phyloP scores from a whole-genome alignment of 805 yeast species.

The Candida maesae region DNA sequence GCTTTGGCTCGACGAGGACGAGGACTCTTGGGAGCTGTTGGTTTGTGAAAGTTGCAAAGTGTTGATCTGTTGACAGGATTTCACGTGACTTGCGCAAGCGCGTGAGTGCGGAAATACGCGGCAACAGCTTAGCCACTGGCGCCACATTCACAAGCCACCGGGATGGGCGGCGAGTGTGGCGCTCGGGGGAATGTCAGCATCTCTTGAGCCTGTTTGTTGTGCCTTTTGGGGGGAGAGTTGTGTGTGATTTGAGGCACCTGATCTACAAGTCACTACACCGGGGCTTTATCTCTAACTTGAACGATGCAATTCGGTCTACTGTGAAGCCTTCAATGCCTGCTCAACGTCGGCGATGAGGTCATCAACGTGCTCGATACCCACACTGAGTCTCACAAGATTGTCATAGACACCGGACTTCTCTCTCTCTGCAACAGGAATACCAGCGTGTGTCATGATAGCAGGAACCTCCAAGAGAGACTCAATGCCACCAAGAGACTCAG shows the following conservation, averaged over 20 bases:
- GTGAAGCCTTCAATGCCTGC: conserved; percentile 50
- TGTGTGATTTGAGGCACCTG: too few species aligned
- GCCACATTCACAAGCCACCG: conserved; percentile 7
- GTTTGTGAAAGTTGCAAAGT: neutral
- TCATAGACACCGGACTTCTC: conserved; percentile 79
- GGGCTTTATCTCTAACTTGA: too few species aligned
- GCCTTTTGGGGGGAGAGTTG: too few species aligned
- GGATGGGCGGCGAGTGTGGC: too few species aligned
- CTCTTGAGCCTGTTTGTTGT: too few species aligned
- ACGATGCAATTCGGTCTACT: neutral
- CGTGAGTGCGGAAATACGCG: too few species aligned
- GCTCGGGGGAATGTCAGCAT: neutral
- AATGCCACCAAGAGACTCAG: conserved; percentile 89
- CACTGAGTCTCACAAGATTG: conserved; percentile 76
- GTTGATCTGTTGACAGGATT: conserved; percentile 23
- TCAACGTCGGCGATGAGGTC: conserved; percentile 70
- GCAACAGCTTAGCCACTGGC: too few species aligned
- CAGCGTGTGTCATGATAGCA: conserved; percentile 90
- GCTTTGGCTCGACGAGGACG: too few species aligned
- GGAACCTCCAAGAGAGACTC: conserved; percentile 86
- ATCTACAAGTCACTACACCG: too few species aligned
- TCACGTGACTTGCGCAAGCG: conserved; percentile 24
- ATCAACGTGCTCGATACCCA: conserved; percentile 81
- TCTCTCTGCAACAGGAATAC: conserved; percentile 75
- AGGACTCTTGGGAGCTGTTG: too few species aligned